Evolutionary conservation across 2,329 filamentous ascomycete species (phyloP).

Genomic region (Ramichloridium luteum): DNA sequence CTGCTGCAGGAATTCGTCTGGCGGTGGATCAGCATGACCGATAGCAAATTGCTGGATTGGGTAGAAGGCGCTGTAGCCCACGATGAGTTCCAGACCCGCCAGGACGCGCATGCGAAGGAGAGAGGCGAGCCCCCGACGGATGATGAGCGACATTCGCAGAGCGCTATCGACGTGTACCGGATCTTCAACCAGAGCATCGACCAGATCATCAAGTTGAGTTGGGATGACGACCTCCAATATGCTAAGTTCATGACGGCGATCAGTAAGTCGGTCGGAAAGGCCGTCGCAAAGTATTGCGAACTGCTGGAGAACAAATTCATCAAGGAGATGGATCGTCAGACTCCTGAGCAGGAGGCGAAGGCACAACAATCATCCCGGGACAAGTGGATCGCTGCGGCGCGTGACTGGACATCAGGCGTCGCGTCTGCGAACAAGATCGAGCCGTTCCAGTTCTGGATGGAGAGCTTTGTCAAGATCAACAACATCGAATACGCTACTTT

Average conservation of each 20-base stretch:
- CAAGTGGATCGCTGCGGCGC: constrained; percentile 83
- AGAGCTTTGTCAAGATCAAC: constrained; percentile 96
- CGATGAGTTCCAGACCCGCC: constrained; percentile 69
- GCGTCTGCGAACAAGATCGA: constrained; percentile 80
- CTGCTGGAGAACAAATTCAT: constrained; percentile 72
- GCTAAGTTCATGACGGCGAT: constrained; percentile 95
- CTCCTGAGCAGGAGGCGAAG: constrained; percentile 72
- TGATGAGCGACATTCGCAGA: constrained; percentile 81
- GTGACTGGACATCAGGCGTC: constrained; percentile 60
- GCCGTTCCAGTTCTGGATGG: constrained; percentile 90
- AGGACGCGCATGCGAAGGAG: constrained; percentile 46
- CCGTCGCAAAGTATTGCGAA: constrained; percentile 83
- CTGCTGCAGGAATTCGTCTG: constrained; percentile 86
- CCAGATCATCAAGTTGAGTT: constrained; percentile 72
- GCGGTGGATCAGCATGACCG: constrained; percentile 80
- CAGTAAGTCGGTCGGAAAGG: constrained; percentile 70
- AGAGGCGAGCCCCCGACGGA: constrained; percentile 47
- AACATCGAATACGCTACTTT: constrained; percentile 92
- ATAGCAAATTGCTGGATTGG: constrained; percentile 66
- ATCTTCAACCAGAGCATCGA: constrained; percentile 88
- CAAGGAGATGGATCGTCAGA: constrained; percentile 85
- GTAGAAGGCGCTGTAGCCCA: constrained; percentile 86
- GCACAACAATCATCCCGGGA: constrained; percentile 74
- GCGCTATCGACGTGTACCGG: constrained; percentile 83
- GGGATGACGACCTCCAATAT: constrained; percentile 87